Conservation (phyloP, 2,329 filamentous ascomycete genomes). For the Clarireedia paspali region DNA sequence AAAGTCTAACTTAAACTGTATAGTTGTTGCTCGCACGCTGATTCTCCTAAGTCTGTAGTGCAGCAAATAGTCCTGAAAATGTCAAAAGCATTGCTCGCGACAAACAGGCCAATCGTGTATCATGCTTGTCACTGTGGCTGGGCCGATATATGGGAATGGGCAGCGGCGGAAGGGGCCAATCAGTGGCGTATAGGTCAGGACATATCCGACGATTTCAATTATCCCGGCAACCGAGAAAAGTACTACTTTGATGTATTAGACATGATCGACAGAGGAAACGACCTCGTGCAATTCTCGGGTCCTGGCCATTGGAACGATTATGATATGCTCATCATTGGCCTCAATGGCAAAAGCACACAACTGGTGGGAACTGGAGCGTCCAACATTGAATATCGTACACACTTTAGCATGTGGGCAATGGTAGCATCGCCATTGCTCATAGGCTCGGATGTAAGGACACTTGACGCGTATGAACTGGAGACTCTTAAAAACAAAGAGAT, state of each 20-base stretch:
- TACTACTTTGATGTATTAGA: constrained; percentile 25
- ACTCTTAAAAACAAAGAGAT: constrained; percentile 28
- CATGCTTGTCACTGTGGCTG: constrained; percentile 45
- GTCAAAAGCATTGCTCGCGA: constrained; percentile 19
- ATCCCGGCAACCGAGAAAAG: constrained; percentile 18
- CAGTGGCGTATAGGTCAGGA: constrained; percentile 40
- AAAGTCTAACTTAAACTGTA: not conserved
- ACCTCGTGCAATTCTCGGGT: constrained; percentile 35
- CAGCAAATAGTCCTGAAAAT: constrained; percentile 1
- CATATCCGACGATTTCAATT: constrained; percentile 30
- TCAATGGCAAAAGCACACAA: constrained; percentile 21
- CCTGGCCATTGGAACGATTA: constrained; percentile 44
- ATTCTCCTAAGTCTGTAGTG: not conserved
- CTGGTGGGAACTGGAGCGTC: constrained; percentile 34
- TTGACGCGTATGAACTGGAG: constrained; percentile 12
- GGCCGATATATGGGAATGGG: constrained; percentile 37
- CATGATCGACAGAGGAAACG: constrained; percentile 43
- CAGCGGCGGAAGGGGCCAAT: constrained; percentile 33
- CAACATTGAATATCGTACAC: constrained; percentile 26
- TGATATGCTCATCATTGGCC: constrained; percentile 23
- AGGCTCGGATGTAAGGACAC: constrained; percentile 16
- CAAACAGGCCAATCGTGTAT: constrained; percentile 40
- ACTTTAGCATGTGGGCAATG: constrained; percentile 23
- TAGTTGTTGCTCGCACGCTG: not conserved
- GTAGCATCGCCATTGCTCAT: constrained; percentile 21